Evolutionary conservation across 73 alveolate species (phyloP).

Genomic region (Stentor coeruleus): DNA sequence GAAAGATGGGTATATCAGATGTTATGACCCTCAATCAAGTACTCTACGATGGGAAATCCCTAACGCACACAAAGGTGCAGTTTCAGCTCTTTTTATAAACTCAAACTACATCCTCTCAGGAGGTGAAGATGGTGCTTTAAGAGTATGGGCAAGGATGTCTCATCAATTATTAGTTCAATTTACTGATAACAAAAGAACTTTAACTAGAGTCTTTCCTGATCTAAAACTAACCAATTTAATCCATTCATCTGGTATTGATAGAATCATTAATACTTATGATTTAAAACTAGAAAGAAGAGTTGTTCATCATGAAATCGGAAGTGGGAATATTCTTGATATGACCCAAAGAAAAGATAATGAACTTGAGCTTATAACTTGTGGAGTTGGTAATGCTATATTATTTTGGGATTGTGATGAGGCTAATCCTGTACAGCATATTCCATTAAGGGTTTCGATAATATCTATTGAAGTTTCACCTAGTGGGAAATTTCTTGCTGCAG

Average conservation of each 20-base stretch:
- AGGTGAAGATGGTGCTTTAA: conserved; percentile 89
- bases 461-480: conserved; percentile 69
- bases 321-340: conserved; percentile 74
- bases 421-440: conserved; percentile 65
- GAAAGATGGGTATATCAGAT: conserved; percentile 71
- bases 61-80: conserved; percentile 82
- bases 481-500: conserved; percentile 76
- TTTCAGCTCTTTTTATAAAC: conserved; percentile 70
- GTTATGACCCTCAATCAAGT: conserved; percentile 43
- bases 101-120: conserved; percentile 80
- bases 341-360: conserved; percentile 76
- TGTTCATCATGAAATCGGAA: conserved; percentile 68
- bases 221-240: conserved; percentile 50
- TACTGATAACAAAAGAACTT: conserved; percentile 70
- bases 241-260: conserved; percentile 80
- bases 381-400: conserved; percentile 66
- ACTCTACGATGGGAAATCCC: conserved; percentile 56
- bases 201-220: conserved; percentile 78
- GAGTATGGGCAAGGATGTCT: conserved; percentile 83
- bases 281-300: conserved; percentile 69
- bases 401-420: conserved; percentile 87
- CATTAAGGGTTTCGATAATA: conserved; percentile 56
- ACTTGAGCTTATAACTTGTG: conserved; percentile 73
- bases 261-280: conserved; percentile 72
- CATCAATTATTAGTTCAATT: conserved; percentile 70